Evolutionary conservation across 768 basidiomycete species (phyloP).

Genomic region (Cyclocybe cylindracea): DNA sequence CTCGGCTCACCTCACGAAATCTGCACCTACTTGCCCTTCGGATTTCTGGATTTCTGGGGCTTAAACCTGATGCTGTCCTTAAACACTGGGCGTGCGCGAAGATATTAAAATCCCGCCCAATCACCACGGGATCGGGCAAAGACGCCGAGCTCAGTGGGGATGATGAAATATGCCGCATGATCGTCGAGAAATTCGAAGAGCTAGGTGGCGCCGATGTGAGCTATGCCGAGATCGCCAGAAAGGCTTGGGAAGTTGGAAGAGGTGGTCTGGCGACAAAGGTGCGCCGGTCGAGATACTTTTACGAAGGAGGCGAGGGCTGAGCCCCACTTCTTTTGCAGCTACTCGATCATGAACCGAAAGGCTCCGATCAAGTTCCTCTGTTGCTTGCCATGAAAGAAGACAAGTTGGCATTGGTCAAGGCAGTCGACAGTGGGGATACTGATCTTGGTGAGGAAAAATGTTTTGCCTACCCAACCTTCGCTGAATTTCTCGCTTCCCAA

Average conservation of each 20-base stretch:
- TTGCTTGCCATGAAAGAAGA: conserved; percentile 95
- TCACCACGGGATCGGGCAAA: conserved; percentile 49
- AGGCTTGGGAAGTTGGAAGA: conserved; percentile 89
- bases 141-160: conserved; percentile 67
- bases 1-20: conserved; percentile 82
- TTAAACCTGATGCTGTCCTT: conserved; percentile 85
- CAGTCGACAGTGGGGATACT: conserved; percentile 93
- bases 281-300: not conserved
- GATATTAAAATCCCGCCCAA: conserved; percentile 72
- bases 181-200: conserved; percentile 88
- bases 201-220: conserved; percentile 80
- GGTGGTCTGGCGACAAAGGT: conserved; percentile 85
- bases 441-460: conserved; percentile 69
- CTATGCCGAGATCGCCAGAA: conserved; percentile 92
- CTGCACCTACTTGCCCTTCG: conserved; percentile 91
- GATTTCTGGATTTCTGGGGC: conserved; percentile 78
- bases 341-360: conserved; percentile 86
- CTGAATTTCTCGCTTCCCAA: conserved; percentile 30
- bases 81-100: conserved; percentile 97
- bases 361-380: conserved; percentile 93
- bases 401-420: conserved; percentile 80
- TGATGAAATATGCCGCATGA: conserved; percentile 74
- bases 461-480: not conserved
- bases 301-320: not conserved
- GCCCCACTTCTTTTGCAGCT: conserved; percentile 45